Percentiles rank a stretch among this genome's conserved stretches.
These are phyloP conservation scores for Amoeboaphelidium occidentale DNA, from an alignment of 371 early-diverging fungal species.

Conservation along the genomic window DNA sequence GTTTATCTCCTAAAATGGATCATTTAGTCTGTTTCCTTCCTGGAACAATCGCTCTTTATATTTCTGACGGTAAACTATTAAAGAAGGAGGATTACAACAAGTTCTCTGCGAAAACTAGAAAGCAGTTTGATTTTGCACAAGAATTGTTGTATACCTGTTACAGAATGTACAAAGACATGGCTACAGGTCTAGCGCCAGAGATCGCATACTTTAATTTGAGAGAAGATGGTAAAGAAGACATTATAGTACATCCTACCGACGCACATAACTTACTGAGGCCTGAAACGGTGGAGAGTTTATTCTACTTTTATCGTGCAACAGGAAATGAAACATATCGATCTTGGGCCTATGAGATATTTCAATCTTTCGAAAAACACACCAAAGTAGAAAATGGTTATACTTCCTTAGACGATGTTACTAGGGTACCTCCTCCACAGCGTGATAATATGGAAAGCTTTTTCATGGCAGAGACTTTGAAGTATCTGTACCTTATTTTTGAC, in stretches of 20 bases:
- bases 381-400: constrained; percentile 41
- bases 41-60: constrained; percentile 52
- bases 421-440: constrained; percentile 19
- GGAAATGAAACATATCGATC: constrained; percentile 48
- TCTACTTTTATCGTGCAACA: constrained; percentile 55
- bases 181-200: constrained; percentile 58
- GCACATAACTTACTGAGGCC: constrained; percentile 46
- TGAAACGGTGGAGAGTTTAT: constrained; percentile 69
- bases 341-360: constrained; percentile 72
- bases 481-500: constrained; percentile 63
- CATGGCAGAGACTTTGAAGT: constrained; percentile 83
- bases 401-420: constrained; percentile 40
- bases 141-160: constrained; percentile 50
- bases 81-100: constrained; percentile 4
- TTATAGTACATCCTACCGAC: constrained; percentile 29
- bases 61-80: constrained; percentile 28
- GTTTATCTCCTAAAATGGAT: constrained; percentile 47
- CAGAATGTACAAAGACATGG: constrained; percentile 48
- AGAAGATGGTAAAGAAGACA: constrained; percentile 23
- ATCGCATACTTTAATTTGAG: constrained; percentile 25
- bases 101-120: constrained; percentile 8
- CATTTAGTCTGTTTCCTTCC: constrained; percentile 81
- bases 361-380: constrained; percentile 49
- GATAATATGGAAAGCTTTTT: constrained; percentile 69
- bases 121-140: constrained; percentile 41